These are phyloP conservation scores for Fraxinus quadrangulata DNA, from an alignment of 257 asterid genomes.

Conservation along the genomic window DNA sequence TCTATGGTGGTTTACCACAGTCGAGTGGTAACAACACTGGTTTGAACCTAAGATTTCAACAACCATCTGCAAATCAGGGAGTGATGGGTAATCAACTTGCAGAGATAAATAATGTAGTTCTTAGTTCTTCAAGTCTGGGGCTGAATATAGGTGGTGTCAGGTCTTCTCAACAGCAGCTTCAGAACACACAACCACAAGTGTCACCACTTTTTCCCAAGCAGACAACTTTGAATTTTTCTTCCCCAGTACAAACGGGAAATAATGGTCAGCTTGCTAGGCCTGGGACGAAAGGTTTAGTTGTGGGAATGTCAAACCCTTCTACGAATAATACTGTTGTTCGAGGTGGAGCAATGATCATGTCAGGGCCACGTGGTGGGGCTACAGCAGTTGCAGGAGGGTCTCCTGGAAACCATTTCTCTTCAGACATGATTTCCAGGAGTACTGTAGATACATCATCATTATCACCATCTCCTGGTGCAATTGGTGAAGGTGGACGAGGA, in stretches of 20 bases:
- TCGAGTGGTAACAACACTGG: conserved; percentile 39
- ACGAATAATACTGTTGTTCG: conserved; percentile 36
- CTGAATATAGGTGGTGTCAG: conserved; percentile 43
- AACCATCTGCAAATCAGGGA: conserved; percentile 39
- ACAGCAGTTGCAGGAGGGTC: conserved; percentile 49
- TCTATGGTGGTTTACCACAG: conserved; percentile 40
- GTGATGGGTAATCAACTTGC: conserved; percentile 47
- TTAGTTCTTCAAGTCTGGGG: conserved; percentile 44
- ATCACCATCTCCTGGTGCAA: conserved; percentile 65
- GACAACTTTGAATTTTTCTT: conserved; percentile 55
- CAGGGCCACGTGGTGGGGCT: conserved; percentile 49
- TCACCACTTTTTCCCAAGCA: conserved; percentile 81
- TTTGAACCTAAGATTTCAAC: conserved; percentile 55
- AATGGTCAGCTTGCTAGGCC: conserved; percentile 51
- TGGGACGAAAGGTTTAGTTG: conserved; percentile 37
- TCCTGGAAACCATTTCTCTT: conserved; percentile 54
- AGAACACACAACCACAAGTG: conserved; percentile 41
- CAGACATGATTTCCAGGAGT: conserved; percentile 46
- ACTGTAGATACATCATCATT: conserved; percentile 51
- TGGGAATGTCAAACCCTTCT: conserved; percentile 44
- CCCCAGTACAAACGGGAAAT: conserved; percentile 52
- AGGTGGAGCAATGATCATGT: conserved; percentile 43
- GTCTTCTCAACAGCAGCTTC: conserved; percentile 37
- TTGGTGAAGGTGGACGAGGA: conserved; percentile 52
- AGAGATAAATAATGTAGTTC: conserved; percentile 39